Percentiles rank a stretch among this genome's conserved stretches.
Evolutionary conservation across 2,329 filamentous ascomycete genomes (phyloP).

Genomic region (Torrubiellomyces zombiae): DNA sequence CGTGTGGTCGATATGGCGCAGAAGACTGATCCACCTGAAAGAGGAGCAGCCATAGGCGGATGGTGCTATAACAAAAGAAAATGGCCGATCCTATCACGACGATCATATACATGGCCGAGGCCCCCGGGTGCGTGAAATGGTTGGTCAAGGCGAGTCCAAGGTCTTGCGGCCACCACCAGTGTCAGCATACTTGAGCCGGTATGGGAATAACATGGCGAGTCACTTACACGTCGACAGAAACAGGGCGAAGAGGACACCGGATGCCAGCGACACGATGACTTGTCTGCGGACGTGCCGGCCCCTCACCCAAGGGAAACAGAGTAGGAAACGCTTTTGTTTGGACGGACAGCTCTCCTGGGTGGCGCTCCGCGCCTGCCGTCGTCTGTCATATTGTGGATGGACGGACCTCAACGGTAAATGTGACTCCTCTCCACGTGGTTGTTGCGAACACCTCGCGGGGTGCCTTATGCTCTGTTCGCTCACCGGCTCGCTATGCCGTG

Average conservation of each 20-base stretch:
- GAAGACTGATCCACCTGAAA: conserved; percentile 26
- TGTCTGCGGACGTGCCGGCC: conserved; percentile 36
- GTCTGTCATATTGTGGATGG: background rate
- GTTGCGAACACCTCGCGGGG: no score
- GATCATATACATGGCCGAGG: conserved; percentile 67
- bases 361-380: conserved; percentile 4
- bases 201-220: background rate
- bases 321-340: conserved; percentile 28
- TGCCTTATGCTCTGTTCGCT: no score
- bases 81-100: conserved; percentile 58
- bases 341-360: no score
- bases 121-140: conserved; percentile 47
- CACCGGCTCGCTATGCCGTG: no score
- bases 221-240: conserved; percentile 51
- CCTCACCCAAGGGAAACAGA: conserved; percentile 38
- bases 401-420: no score
- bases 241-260: conserved; percentile 42
- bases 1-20: conserved; percentile 5
- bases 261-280: conserved; percentile 45
- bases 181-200: background rate
- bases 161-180: no score
- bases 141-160: conserved; percentile 54
- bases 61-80: conserved; percentile 65
- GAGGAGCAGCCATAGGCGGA: conserved; percentile 54
- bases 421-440: no score